These are phyloP conservation scores for Zelonia costaricensis DNA, from an alignment of 208 protist species.

Conservation along the genomic window DNA sequence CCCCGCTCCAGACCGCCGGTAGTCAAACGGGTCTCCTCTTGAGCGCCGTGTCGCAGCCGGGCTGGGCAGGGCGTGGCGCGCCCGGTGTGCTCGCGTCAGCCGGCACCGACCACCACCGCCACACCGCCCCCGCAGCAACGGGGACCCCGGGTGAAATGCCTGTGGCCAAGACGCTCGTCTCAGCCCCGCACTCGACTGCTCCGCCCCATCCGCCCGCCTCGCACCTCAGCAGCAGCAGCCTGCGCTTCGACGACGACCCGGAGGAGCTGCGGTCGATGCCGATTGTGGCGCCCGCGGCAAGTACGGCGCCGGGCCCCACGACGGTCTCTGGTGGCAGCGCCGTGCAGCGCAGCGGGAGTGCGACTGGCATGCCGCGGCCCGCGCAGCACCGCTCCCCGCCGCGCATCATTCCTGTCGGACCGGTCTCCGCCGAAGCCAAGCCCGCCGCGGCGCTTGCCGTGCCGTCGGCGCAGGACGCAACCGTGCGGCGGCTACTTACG, in stretches of 20 bases:
- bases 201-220: background rate
- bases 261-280: constrained; percentile 15
- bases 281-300: background rate
- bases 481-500: too few relatives aligned
- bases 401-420: constrained; percentile 3
- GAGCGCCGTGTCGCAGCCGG: background rate
- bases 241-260: constrained; percentile 5
- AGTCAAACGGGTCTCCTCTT: too few relatives aligned
- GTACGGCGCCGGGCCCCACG: background rate
- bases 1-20: too few relatives aligned
- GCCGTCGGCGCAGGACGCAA: background rate
- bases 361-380: background rate
- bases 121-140: too few relatives aligned
- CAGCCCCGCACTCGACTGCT: background rate
- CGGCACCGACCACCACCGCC: too few relatives aligned
- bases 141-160: background rate
- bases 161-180: background rate
- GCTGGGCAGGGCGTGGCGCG: too few relatives aligned
- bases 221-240: constrained; percentile 12
- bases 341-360: background rate
- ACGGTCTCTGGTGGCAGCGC: too few relatives aligned
- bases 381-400: constrained; percentile 1
- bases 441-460: background rate
- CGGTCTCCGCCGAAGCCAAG: background rate
- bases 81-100: too few relatives aligned